Base-by-base conservation (phyloP, 495 filamentous ascomycete genomes). In the Neurospora hispaniola region DNA sequence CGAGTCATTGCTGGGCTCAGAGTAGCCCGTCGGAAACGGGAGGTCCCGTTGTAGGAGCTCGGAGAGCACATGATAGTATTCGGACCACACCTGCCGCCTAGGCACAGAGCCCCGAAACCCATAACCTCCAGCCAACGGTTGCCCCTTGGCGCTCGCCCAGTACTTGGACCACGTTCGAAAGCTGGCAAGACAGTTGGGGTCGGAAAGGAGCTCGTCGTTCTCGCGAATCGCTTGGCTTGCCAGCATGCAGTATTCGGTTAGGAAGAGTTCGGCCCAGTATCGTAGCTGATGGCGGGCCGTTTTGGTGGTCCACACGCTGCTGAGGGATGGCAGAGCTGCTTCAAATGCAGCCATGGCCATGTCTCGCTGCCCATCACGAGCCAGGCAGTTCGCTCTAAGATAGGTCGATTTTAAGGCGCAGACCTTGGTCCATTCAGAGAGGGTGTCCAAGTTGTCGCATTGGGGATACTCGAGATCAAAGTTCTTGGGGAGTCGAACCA, bases 361-460 rank as follows among this genome's bases (percentile, higher is more conserved):
- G 5, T 81, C 76, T 35, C 84, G 79, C 43, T 82, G 82, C 2
- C 84, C 81, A n/a, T 84, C 85, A 44, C 84, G 85, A 54, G 87
- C 87, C 75, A 92, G 88, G n/a, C 89, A 89, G 74, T 88, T 84
- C 69, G 93, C 92, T 79, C 90, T 90, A 44, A 97, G 83, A 75
- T 91, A 96, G 42, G 88, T 87, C 44, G 88, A 89, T 79, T 94
- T 96, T 10, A 95, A 85, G 23, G 91, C 86, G 80, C 93, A 96
- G 6, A 94, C 90, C 70, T 89, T 89, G 7, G 91, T 91, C 93
- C 93, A 97, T 75, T 88, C 86, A 5, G 89, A 86, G 14, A 87
- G 80, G 14, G 81, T 75, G 38, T 84, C 83, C 0, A 82, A 85
- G 3, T 83, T 82, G 73, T 84, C 79, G 71, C 91, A 79, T 59